Evolutionary conservation across 306 rosid genomes (phyloP).

Genomic region (Acacia confusa): DNA sequence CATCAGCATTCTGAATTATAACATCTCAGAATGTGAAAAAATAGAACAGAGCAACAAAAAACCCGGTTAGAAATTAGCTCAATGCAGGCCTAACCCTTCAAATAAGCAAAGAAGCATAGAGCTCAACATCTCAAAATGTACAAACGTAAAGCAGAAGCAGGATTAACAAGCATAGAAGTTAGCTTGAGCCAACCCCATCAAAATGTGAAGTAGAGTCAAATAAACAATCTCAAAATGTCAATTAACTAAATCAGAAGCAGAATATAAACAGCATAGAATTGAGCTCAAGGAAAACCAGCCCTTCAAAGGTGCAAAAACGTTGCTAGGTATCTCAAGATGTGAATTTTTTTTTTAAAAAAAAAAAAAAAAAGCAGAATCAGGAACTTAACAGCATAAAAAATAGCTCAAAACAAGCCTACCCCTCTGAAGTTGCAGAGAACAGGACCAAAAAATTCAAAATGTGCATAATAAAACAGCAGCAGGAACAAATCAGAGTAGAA

Average conservation of each 20-base stretch:
- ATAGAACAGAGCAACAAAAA: background rate
- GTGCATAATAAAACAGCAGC: background rate
- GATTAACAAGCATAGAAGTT: background rate
- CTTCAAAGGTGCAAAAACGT: background rate
- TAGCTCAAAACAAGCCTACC: background rate
- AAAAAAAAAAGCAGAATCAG: background rate
- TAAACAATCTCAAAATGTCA: background rate
- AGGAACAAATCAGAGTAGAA: background rate
- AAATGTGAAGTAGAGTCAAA: background rate
- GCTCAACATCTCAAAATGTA: background rate
- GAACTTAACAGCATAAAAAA: background rate
- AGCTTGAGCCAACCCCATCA: background rate
- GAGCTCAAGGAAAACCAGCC: background rate
- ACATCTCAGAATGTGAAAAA: background rate
- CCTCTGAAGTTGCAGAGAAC: background rate
- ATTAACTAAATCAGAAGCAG: background rate
- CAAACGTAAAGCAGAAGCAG: background rate
- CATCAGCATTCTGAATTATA: background rate
- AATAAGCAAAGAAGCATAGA: conserved; percentile 53
- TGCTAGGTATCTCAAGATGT: background rate
- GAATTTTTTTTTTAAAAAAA: background rate
- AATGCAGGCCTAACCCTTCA: conserved; percentile 74
- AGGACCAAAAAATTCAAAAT: background rate
- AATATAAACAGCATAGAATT: background rate
- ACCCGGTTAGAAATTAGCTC: background rate